Evolutionary conservation across 1,284 basidiomycete species (phyloP).

Genomic region (Microbotryum scabiosae): DNA sequence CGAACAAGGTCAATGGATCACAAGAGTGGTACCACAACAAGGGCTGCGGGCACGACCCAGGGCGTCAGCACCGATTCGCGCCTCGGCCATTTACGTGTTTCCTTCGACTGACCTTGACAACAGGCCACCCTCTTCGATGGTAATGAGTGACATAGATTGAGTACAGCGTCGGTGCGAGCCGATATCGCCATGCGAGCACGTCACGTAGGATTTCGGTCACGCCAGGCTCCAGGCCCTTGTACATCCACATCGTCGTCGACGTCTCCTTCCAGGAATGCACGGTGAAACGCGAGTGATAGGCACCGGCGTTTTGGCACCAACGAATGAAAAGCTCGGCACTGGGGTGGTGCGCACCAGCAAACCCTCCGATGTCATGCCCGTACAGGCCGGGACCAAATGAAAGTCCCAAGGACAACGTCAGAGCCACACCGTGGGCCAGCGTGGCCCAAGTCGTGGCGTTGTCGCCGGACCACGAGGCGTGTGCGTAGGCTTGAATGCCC

Average conservation of each 20-base stretch:
- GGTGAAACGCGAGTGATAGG: conserved; percentile 27
- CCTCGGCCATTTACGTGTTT: too few relatives aligned
- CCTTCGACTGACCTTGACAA: conserved; percentile 6
- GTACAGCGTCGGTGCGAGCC: conserved; percentile 26
- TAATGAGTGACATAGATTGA: conserved; percentile 28
- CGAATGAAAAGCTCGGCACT: conserved; percentile 22
- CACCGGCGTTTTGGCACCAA: conserved; percentile 26
- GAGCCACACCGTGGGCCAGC: conserved; percentile 21
- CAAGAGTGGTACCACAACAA: conserved; percentile 24
- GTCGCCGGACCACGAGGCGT: conserved; percentile 28
- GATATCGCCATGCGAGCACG: conserved; percentile 12
- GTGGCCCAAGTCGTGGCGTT: conserved; percentile 27
- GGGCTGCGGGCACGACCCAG: not conserved
- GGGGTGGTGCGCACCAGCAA: conserved; percentile 27
- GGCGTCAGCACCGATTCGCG: not conserved
- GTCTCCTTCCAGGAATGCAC: conserved; percentile 28
- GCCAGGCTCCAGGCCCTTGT: conserved; percentile 5
- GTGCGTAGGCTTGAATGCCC: conserved; percentile 27
- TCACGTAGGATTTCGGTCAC: conserved; percentile 10
- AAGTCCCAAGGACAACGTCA: conserved; percentile 20
- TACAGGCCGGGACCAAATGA: conserved; percentile 24
- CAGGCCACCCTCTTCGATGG: conserved; percentile 25
- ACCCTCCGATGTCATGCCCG: conserved; percentile 29
- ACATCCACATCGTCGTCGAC: conserved; percentile 31
- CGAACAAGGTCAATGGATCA: conserved; percentile 16